Base-by-base conservation (phyloP, 768 basidiomycete genomes). In the Pisolithus marmoratus region DNA sequence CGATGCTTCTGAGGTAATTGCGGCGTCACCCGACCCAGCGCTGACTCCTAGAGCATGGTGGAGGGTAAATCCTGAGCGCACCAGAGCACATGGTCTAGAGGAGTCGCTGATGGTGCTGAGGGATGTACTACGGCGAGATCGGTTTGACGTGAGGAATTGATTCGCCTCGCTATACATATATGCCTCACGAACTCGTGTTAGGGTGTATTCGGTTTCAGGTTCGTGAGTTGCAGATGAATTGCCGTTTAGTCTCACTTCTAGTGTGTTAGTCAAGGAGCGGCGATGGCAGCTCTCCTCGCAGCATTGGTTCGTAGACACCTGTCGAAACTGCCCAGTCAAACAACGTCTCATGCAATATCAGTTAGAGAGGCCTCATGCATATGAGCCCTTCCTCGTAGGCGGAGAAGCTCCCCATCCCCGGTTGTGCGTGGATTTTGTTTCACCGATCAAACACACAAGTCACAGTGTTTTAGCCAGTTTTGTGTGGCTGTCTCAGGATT, bases 151-250 rank as follows among this genome's bases (percentile, higher is more conserved):
- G 55, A 53, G 83, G 70, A 12, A 19, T 36, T 40, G 26, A 20
- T 42, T 2, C 8, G 3, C 27, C 43, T 36, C 29, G 8, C 45
- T 5, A 22, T 38, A 11, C 19, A 22, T 38, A 11, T 20, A 41
- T n/a, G 3, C 14, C 26, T 43, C 5, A 47, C 5, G 40, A 29
- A 14, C 14, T 8, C 11, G 22, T 38, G 24, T 38, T 19, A 90
- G 87, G 89, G 87, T 24, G 79, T 90, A 8, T 77, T 91, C 60
- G 89, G 89, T 6, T 90, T 90, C 63, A 90, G 87, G 85, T 83
- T 26, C 26, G 67, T 52, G 53, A 34, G 12, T 46, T 17, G 15
- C 26, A 23, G 12, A 38, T 38, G 7, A 40, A 42, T 12, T 4
- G 24, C 37, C 24, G 8, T 55, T 36, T 22, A 41, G 15, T 27